Conservation (phyloP, 164 flowering plant species). For the Santalum album region DNA sequence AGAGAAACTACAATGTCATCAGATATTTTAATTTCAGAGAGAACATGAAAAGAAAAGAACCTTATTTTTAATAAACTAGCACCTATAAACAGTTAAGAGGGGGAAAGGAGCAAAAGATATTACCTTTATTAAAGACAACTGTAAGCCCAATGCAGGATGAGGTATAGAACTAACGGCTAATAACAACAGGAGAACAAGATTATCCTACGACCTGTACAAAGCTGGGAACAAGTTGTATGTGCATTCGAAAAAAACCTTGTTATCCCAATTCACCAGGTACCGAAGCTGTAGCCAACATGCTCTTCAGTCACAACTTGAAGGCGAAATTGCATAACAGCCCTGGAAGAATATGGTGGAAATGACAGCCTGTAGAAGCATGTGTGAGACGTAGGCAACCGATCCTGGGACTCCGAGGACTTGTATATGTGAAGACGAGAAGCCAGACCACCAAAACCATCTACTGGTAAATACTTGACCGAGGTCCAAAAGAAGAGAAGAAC, state of each 20-base stretch:
- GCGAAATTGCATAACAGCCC: slow-evolving; percentile 31
- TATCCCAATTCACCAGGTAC: slow-evolving; percentile 35
- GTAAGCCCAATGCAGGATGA: too few species aligned
- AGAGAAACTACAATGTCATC: too few species aligned
- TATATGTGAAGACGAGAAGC: slow-evolving; percentile 51
- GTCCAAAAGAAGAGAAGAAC: slow-evolving; percentile 91
- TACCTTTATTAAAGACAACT: too few species aligned
- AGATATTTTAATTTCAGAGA: too few species aligned
- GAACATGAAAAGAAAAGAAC: too few species aligned
- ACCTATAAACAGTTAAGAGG: too few species aligned
- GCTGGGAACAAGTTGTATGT: slow-evolving; percentile 26
- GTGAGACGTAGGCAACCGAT: slow-evolving; percentile 62
- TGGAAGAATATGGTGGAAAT: slow-evolving; percentile 45
- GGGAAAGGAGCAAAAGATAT: too few species aligned
- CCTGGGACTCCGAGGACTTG: slow-evolving; percentile 33
- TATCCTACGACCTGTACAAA: slow-evolving; percentile 29
- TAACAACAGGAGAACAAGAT: too few species aligned
- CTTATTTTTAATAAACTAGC: too few species aligned
- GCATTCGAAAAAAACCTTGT: slow-evolving; percentile 15
- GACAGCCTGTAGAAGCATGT: slow-evolving; percentile 55
- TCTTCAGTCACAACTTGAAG: slow-evolving; percentile 49
- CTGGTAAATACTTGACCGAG: slow-evolving; percentile 67
- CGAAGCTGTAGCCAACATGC: slow-evolving; percentile 65
- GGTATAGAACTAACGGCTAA: too few species aligned
- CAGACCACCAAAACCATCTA: slow-evolving; percentile 77